These are phyloP conservation scores for Leptosphaerulina australis DNA, from an alignment of 2,329 filamentous ascomycete genomes.

Conservation along the genomic window DNA sequence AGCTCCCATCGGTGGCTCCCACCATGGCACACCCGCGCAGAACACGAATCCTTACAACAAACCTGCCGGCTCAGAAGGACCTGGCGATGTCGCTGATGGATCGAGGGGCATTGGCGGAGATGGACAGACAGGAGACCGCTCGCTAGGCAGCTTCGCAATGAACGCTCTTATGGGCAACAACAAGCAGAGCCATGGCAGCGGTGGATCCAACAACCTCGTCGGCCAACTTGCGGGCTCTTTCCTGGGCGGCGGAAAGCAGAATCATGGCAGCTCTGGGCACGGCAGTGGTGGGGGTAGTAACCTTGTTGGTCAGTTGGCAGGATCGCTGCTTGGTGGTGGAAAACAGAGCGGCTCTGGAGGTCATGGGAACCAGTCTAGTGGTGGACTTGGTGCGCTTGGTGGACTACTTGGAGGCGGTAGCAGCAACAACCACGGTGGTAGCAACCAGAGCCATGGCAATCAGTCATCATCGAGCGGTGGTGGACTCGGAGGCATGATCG, in stretches of 20 bases:
- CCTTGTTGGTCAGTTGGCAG: constrained; percentile 62
- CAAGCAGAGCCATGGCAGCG: constrained; percentile 39
- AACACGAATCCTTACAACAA: constrained; percentile 67
- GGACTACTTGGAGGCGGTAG: constrained; percentile 15
- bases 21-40: constrained; percentile 52
- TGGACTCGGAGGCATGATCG: constrained; percentile 41
- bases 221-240: constrained; percentile 62
- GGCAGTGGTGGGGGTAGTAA: constrained; percentile 46
- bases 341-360: constrained; percentile 47
- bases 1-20: constrained; percentile 64
- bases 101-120: constrained; percentile 55
- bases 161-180: constrained; percentile 58
- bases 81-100: constrained; percentile 48
- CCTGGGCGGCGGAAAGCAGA: constrained; percentile 46
- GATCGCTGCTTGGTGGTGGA: constrained; percentile 48
- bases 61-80: constrained; percentile 50
- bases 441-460: constrained; percentile 11
- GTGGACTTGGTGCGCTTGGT: constrained; percentile 32
- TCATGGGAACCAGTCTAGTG: constrained; percentile 21
- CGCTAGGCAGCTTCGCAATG: constrained; percentile 67
- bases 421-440: constrained; percentile 8
- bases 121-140: constrained; percentile 60
- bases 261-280: constrained; percentile 38
- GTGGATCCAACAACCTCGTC: constrained; percentile 49
- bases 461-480: constrained; percentile 15